Conservation (phyloP, 2,329 filamentous ascomycete species). For the Fusarium nodosum region DNA sequence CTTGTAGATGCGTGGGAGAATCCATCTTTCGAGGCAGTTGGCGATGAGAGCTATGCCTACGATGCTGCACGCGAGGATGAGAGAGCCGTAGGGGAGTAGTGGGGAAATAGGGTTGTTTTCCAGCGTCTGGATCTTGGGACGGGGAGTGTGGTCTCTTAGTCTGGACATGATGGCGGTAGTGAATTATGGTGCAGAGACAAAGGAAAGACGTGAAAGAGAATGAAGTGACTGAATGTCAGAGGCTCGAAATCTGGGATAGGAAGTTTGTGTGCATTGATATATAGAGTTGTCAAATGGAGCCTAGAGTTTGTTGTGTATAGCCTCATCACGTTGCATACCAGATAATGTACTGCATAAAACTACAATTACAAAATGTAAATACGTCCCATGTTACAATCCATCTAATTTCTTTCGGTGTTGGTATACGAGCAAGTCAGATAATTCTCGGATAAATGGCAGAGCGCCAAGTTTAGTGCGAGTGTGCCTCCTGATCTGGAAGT, state of each 20-base stretch:
- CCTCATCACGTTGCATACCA: background rate
- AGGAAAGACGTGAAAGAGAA: background rate
- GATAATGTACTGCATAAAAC: background rate
- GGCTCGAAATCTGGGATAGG: background rate
- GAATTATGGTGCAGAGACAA: background rate
- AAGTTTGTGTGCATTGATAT: background rate
- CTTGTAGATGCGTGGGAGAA: slow-evolving; percentile 7
- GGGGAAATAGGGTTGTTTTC: slow-evolving; percentile 19
- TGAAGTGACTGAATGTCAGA: background rate
- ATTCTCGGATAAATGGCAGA: slow-evolving; percentile 4
- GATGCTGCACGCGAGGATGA: slow-evolving; percentile 14
- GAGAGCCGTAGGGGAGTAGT: slow-evolving; percentile 15
- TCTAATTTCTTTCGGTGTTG: background rate
- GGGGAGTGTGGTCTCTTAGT: background rate
- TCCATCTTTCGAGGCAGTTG: slow-evolving; percentile 26
- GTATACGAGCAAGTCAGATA: background rate
- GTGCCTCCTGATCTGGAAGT: background rate
- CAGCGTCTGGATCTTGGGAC: slow-evolving; percentile 8
- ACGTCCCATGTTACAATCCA: background rate
- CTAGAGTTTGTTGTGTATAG: background rate
- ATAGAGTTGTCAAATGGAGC: background rate
- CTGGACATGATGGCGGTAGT: background rate
- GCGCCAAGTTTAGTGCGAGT: background rate
- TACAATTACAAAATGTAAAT: background rate
- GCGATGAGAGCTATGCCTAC: slow-evolving; percentile 15